A percentile compares a stretch with the other conserved stretches of the same genome.
phyloP scores from a whole-genome alignment of 108 stramenopile genomes.

The Skeletonema marinoi region DNA sequence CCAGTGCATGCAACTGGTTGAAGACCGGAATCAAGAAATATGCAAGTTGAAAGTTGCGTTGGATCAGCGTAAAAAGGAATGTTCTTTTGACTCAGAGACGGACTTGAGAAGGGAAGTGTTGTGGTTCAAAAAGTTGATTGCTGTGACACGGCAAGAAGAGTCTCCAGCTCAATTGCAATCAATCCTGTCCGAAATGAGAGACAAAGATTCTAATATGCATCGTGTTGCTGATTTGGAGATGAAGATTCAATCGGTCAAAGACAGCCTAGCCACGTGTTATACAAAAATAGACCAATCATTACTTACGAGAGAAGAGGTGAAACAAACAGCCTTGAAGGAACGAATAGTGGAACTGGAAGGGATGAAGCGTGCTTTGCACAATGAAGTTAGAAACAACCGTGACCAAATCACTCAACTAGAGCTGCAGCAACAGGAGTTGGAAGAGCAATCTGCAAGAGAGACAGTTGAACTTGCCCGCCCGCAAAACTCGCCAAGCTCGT shows the following conservation, averaged over 20 bases:
- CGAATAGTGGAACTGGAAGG: background rate
- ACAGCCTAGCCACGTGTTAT: background rate
- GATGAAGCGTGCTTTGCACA: background rate
- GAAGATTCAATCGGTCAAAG: conserved; percentile 10
- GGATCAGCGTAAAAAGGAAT: background rate
- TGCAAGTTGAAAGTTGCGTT: conserved; percentile 14
- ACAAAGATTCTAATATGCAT: background rate
- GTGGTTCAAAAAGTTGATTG: conserved; percentile 21
- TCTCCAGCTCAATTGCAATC: conserved; percentile 2
- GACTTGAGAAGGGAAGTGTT: conserved; percentile 13
- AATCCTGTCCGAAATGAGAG: conserved; percentile 7
- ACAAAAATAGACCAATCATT: background rate
- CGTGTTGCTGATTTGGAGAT: conserved; percentile 1
- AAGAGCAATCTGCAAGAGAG: background rate
- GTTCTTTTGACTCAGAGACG: background rate
- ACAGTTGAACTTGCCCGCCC: background rate
- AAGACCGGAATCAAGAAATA: conserved; percentile 45
- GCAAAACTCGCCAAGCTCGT: background rate
- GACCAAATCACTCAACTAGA: background rate
- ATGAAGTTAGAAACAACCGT: conserved; percentile 2
- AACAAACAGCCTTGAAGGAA: background rate
- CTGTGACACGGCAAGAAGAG: background rate
- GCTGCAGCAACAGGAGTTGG: background rate
- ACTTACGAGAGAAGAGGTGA: conserved; percentile 1
- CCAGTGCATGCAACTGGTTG: conserved; percentile 33